Base-by-base conservation (phyloP, 2,329 filamentous ascomycete species). In the Trichophyton simii region DNA sequence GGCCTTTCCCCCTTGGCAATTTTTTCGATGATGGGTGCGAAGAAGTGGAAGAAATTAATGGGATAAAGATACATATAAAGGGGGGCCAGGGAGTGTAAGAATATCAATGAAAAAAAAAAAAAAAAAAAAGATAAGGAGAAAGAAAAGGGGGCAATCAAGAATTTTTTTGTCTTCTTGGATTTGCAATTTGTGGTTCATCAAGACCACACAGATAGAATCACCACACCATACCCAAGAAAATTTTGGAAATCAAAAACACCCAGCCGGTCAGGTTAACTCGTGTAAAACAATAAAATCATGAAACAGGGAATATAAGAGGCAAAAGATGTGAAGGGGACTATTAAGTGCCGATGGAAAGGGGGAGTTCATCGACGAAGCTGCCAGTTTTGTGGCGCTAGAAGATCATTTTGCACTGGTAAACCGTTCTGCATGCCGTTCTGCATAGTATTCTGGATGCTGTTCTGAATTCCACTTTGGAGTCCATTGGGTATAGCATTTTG, bases 341-440 rank as follows among this genome's bases (percentile, higher is more conserved):
- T 7, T 7, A 20, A 36, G 13, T 20, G 15, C 15, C 52, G 28
- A 36, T 20, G 13, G 0, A 34, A 9, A 0, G 13, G 3, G 28
- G 11, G 3, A 38, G 11, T 38, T 36, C 9, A 55, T 34, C 52
- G 52, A 18, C 52, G 52, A 28, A 55, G 31, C 15, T 34, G 52
- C 52, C 52, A 55, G 52, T 55, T 55, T 25, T 55, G 52, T 20
- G 52, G 52, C 9, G 52, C 50, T 13, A 54, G 52, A 18, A 55
- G 52, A n/a, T 36, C 28, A 36, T 18, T 18, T 36, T 55, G 52
- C 22, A 54, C 50, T 25, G 50, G 15, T 13, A 55, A 34, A 9
- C 52, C 52, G 15, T 36, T 36, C 15, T n/a, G 52, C 13, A 55
- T 55, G 31, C 52, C 2, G 28, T 55, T 55, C 9, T n/a, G 52